Conservation (phyloP, 2,329 filamentous ascomycete genomes). For the Arthrobotrys iridis region DNA sequence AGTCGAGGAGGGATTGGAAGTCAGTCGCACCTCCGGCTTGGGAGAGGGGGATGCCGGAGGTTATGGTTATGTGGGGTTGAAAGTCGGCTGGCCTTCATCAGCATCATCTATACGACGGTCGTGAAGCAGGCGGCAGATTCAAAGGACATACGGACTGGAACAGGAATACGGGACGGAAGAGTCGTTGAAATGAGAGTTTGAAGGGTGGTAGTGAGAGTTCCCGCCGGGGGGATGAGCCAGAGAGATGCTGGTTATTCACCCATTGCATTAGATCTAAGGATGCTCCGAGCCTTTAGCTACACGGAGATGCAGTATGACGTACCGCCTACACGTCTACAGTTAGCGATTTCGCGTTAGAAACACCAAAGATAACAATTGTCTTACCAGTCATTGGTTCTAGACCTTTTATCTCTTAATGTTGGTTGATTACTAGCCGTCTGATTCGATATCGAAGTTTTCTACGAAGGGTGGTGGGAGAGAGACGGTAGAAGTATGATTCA, state of each 20-base stretch:
- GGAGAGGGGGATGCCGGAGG: constrained; percentile 53
- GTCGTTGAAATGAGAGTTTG: constrained; percentile 54
- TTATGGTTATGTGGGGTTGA: constrained; percentile 57
- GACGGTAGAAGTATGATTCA: too few species aligned
- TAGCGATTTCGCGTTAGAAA: neutral
- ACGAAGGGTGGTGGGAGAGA: too few species aligned
- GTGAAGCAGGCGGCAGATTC: too few species aligned
- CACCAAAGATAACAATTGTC: neutral
- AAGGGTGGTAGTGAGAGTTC: constrained; percentile 31
- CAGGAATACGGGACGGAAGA: constrained; percentile 54
- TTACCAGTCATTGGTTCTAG: constrained; percentile 7
- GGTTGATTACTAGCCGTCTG: too few species aligned
- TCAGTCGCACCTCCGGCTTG: constrained; percentile 12
- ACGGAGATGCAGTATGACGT: constrained; percentile 18
- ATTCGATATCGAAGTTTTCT: too few species aligned
- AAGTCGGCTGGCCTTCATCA: constrained; percentile 52
- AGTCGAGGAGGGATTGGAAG: constrained; percentile 39
- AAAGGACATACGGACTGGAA: constrained; percentile 34
- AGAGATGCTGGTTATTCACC: constrained; percentile 56
- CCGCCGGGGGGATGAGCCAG: constrained; percentile 55
- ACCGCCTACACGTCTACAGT: constrained; percentile 31
- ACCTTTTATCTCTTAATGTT: neutral
- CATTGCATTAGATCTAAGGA: neutral
- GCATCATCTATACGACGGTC: neutral
- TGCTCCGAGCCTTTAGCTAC: neutral